phyloP scores from a whole-genome alignment of 2,329 filamentous ascomycete species.

The Lachnellula suecica region DNA sequence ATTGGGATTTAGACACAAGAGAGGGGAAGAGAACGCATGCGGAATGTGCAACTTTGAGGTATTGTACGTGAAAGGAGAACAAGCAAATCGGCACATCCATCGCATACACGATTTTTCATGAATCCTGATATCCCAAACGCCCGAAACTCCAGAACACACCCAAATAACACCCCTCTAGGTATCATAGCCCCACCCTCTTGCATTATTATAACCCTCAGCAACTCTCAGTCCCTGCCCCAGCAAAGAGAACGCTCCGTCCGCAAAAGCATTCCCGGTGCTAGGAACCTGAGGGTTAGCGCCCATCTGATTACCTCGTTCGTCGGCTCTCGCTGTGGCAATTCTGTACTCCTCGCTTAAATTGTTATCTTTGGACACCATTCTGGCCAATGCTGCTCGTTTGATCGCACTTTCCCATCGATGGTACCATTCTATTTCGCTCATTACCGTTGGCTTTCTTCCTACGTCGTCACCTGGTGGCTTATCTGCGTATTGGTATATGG shows the following conservation, averaged over 20 bases:
- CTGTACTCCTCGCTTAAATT: conserved; percentile 58
- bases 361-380: conserved; percentile 45
- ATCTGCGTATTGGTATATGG: conserved; percentile 44
- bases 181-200: conserved; percentile 28
- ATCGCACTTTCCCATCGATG: conserved; percentile 62
- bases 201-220: conserved; percentile 18
- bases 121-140: background rate
- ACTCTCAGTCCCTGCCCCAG: conserved; percentile 43
- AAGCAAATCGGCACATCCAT: background rate
- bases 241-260: conserved; percentile 41
- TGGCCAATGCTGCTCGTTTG: conserved; percentile 55
- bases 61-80: no score
- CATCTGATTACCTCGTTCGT: conserved; percentile 18
- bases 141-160: background rate
- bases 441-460: conserved; percentile 18
- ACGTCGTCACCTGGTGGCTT: conserved; percentile 8
- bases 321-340: conserved; percentile 31
- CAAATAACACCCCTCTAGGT: conserved; percentile 5
- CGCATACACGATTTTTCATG: no score
- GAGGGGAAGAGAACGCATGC: no score
- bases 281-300: conserved; percentile 9
- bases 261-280: conserved; percentile 37
- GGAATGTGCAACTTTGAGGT: no score
- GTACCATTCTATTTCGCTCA: conserved; percentile 57
- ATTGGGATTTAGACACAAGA: no score